A percentile compares a stretch with the other conserved stretches of the same genome.
phyloP scores from a whole-genome alignment of 2,329 filamentous ascomycete genomes.

The Colletotrichum siamense region DNA sequence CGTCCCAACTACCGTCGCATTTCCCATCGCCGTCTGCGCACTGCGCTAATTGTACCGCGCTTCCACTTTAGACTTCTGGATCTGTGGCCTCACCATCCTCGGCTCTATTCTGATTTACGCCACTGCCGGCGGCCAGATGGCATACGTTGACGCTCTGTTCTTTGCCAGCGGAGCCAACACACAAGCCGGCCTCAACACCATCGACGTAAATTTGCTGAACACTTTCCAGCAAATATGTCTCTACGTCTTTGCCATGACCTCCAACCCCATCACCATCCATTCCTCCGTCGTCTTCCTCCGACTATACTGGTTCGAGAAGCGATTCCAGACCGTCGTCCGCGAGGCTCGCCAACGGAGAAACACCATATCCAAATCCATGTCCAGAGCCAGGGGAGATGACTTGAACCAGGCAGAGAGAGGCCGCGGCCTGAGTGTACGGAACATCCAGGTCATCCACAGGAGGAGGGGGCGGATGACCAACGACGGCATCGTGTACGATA shows the following conservation, averaged over 20 bases:
- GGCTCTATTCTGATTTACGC: constrained; percentile 80
- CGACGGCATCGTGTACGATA: constrained; percentile 59
- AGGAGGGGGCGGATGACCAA: constrained; percentile 64
- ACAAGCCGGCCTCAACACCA: constrained; percentile 90
- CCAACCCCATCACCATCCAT: constrained; percentile 86
- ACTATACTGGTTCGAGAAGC: constrained; percentile 97
- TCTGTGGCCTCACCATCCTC: constrained; percentile 75
- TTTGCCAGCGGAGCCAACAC: constrained; percentile 86
- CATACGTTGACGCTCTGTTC: constrained; percentile 88
- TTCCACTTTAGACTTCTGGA: constrained; percentile 70
- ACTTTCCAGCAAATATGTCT: constrained; percentile 78
- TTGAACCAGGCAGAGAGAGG: constrained; percentile 61
- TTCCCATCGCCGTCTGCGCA: not conserved
- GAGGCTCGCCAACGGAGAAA: constrained; percentile 73
- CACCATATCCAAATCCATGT: constrained; percentile 66
- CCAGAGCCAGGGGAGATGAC: constrained; percentile 49
- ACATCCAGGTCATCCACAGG: constrained; percentile 70
- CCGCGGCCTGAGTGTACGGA: constrained; percentile 50
- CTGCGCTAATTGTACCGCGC: constrained; percentile 6
- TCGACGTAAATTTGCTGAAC: constrained; percentile 70
- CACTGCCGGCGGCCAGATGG: constrained; percentile 59
- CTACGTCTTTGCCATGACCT: constrained; percentile 73
- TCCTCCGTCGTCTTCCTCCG: constrained; percentile 89
- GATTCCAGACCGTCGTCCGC: constrained; percentile 83
- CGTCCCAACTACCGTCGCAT: constrained; percentile 5